Percentiles rank a stretch among this genome's conserved stretches.
Conservation (phyloP, 345 rosid species). For the Populus alba region DNA sequence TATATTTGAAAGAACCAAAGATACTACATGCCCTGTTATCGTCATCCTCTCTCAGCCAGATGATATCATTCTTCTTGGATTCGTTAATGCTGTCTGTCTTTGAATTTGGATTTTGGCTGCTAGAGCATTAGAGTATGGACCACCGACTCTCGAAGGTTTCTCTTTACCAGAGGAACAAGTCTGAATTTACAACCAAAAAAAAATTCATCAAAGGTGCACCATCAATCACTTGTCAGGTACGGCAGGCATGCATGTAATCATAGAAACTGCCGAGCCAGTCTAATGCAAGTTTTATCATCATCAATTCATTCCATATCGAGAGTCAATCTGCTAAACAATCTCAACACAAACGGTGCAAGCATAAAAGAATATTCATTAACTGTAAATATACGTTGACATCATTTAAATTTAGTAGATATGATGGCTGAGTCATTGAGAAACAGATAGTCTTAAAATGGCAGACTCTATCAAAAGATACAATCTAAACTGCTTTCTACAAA, state of each 20-base stretch:
- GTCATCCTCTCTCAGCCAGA: neutral
- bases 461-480: neutral
- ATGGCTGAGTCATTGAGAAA: neutral
- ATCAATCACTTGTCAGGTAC: neutral
- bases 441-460: neutral
- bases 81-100: neutral
- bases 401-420: neutral
- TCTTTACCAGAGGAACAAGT: neutral
- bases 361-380: neutral
- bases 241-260: neutral
- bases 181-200: neutral
- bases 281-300: neutral
- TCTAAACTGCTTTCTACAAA: neutral
- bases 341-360: neutral
- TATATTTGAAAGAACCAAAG: neutral
- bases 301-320: neutral
- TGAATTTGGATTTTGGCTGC: neutral
- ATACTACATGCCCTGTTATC: neutral
- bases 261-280: neutral
- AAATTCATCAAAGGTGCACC: neutral
- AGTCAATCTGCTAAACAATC: neutral
- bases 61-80: slow-evolving; percentile 8
- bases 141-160: neutral
- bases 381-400: neutral
- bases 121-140: neutral